These are phyloP conservation scores for Curvularia hawaiiensis DNA, from an alignment of 2,329 filamentous ascomycete genomes.

Conservation along the genomic window DNA sequence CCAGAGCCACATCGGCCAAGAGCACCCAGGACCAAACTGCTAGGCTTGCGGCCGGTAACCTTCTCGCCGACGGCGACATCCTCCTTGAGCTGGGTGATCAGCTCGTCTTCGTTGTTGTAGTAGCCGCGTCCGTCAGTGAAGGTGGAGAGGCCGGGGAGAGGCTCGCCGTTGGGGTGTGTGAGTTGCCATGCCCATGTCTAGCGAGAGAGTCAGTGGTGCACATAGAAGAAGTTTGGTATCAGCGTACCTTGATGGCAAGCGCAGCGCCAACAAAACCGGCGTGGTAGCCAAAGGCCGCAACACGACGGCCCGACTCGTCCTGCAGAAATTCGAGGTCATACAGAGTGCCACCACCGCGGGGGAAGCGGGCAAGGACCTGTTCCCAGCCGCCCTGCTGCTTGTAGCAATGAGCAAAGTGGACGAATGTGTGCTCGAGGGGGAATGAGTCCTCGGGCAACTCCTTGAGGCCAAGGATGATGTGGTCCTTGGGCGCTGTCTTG, in stretches of 20 bases:
- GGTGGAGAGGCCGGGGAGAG: constrained; percentile 68
- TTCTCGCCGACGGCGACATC: constrained; percentile 69
- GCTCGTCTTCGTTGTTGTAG: constrained; percentile 74
- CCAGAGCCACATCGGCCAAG: constrained; percentile 84
- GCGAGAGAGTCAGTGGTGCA: constrained; percentile 12
- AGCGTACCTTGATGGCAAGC: constrained; percentile 47
- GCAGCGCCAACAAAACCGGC: constrained; percentile 55
- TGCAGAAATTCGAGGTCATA: constrained; percentile 87
- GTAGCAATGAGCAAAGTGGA: constrained; percentile 52
- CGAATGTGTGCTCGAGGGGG: constrained; percentile 48
- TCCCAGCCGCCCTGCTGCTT: constrained; percentile 65
- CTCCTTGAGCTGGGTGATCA: constrained; percentile 76
- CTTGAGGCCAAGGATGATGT: constrained; percentile 51
- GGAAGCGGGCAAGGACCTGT: constrained; percentile 77
- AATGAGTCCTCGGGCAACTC: constrained; percentile 48
- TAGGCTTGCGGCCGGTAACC: constrained; percentile 70
- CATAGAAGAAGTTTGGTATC: not conserved
- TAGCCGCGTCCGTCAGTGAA: constrained; percentile 55
- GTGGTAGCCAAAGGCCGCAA: constrained; percentile 70
- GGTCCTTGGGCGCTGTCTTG: constrained; percentile 45
- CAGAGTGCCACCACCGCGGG: constrained; percentile 75
- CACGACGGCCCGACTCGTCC: constrained; percentile 71
- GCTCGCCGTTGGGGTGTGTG: constrained; percentile 67
- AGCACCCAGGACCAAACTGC: constrained; percentile 79
- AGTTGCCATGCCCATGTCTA: constrained; percentile 86